A percentile compares a stretch with the other conserved stretches of the same genome.
These are phyloP conservation scores for Claviceps cyperi DNA, from an alignment of 2,329 filamentous ascomycete genomes.

Conservation along the genomic window DNA sequence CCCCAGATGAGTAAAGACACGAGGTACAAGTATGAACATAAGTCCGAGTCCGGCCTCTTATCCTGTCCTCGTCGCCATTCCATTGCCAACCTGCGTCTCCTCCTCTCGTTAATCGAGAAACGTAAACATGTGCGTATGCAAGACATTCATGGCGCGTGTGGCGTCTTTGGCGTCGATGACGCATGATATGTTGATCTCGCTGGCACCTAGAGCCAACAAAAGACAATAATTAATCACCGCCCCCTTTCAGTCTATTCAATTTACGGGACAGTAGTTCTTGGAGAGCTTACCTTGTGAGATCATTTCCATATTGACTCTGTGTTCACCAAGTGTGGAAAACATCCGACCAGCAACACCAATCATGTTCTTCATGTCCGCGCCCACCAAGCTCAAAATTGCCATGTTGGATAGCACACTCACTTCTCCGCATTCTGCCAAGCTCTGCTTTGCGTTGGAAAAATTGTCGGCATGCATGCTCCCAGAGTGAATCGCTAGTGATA, in stretches of 20 bases:
- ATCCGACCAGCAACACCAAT: conserved; percentile 82
- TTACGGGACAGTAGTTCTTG: background rate
- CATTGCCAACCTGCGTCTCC: background rate
- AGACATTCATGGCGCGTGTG: conserved; percentile 83
- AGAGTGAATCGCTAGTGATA: conserved; percentile 90
- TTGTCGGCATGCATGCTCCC: conserved; percentile 49
- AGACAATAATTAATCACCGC: background rate
- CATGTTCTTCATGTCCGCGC: conserved; percentile 97
- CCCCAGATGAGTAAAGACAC: background rate
- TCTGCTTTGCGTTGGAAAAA: conserved; percentile 52
- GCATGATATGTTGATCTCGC: conserved; percentile 98
- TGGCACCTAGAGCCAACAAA: conserved; percentile 50
- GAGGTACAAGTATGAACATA: background rate
- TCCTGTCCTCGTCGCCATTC: background rate
- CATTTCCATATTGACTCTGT: conserved; percentile 97
- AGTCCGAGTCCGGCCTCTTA: background rate
- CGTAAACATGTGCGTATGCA: conserved; percentile 93
- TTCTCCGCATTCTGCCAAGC: conserved; percentile 68
- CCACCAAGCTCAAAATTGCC: conserved; percentile 90
- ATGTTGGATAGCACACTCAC: conserved; percentile 84
- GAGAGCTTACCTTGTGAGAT: conserved; percentile 72
- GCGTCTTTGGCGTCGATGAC: conserved; percentile 88
- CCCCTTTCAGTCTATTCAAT: background rate
- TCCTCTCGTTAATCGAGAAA: conserved; percentile 56
- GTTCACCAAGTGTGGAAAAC: conserved; percentile 87